Base-by-base conservation (phyloP, 1,139 yeast genomes). In the Geotrichum reessii region DNA sequence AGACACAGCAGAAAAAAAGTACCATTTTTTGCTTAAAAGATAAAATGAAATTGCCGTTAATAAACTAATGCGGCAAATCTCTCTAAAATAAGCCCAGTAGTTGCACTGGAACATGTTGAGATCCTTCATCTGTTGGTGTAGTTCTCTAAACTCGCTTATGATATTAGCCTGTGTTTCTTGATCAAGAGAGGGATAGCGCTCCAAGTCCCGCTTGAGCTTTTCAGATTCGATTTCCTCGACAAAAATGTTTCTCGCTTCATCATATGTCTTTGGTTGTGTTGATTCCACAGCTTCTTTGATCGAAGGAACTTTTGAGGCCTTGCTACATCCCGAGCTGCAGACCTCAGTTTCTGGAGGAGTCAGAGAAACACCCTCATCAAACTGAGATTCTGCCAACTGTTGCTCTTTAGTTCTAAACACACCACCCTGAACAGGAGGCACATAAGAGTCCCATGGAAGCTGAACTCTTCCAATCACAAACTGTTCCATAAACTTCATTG, bases 391-490 rank as follows among this genome's bases (percentile, higher is more conserved):
- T 24, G 56, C 59, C n/a, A 49, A 24, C 31, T 57, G 59, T 48
- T 69, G 70, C 28, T 60, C 64, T 27, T 60, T 59, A 8, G 69
- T 64, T 27, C 76, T 64, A 69, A 81, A 86, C 3, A 69, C 66
- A 0, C 90, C 96, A 7, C 96, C 96, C 71, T 89, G 96, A 62
- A 91, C 87, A 0, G 97, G 97, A 4, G 97, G 96, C 44, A 87
- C 69, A 68, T 89, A 73, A 69, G 88, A 87, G 57, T 77, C 78
- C 96, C 96, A 90, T 3, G 76, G 75, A 59, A 76, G 70, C 59
- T 83, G 82, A 7, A 89, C 81, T 31, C 67, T 68, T 1, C 96
- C 97, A 12, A 90, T 77, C 60, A 75, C 79, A 81, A 81, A 91
- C 50, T 73, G 77, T 12, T 69, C 69, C 70, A 88, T 85, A 0